Percentiles rank a stretch among this genome's conserved stretches.
Conservation (phyloP, 2,329 filamentous ascomycete genomes). For the Cordyceps pruinosa region DNA sequence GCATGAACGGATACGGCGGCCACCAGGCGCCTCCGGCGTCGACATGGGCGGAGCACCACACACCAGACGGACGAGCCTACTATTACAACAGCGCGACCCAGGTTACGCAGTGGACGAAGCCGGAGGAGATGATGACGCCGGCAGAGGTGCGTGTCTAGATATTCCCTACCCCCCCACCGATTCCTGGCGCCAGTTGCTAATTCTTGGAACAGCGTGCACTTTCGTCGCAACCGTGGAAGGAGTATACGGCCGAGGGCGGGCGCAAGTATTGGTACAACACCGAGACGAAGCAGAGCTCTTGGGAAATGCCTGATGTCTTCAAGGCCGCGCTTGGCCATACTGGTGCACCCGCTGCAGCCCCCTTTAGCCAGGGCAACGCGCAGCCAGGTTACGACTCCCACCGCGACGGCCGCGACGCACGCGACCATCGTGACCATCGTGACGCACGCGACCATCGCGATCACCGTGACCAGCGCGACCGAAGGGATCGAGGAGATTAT, state of each 20-base stretch:
- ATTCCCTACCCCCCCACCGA: no score
- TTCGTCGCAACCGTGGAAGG: conserved; percentile 81
- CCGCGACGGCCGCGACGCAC: conserved; percentile 25
- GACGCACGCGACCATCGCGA: conserved; percentile 15
- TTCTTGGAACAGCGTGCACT: conserved; percentile 59
- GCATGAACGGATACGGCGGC: conserved; percentile 53
- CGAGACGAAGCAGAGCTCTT: conserved; percentile 84
- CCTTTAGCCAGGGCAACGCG: conserved; percentile 36
- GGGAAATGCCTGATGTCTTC: conserved; percentile 85
- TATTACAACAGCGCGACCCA: conserved; percentile 87
- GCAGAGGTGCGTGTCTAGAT: conserved; percentile 56
- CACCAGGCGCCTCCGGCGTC: conserved; percentile 51
- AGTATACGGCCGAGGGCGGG: conserved; percentile 80
- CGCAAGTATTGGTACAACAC: conserved; percentile 94
- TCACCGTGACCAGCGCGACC: conserved; percentile 16
- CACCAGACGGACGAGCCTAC: conserved; percentile 76
- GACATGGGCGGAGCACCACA: conserved; percentile 84
- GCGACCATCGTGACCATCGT: conserved; percentile 15
- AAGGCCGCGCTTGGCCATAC: conserved; percentile 61
- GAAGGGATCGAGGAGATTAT: conserved; percentile 24
- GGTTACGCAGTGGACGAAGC: conserved; percentile 90
- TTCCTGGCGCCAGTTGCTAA: conserved; percentile 7
- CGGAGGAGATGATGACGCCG: conserved; percentile 76
- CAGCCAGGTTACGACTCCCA: conserved; percentile 36
- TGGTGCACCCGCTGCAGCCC: conserved; percentile 34